Evolutionary conservation across 2,329 filamentous ascomycete species (phyloP).

Genomic region (Pseudocercospora musae): DNA sequence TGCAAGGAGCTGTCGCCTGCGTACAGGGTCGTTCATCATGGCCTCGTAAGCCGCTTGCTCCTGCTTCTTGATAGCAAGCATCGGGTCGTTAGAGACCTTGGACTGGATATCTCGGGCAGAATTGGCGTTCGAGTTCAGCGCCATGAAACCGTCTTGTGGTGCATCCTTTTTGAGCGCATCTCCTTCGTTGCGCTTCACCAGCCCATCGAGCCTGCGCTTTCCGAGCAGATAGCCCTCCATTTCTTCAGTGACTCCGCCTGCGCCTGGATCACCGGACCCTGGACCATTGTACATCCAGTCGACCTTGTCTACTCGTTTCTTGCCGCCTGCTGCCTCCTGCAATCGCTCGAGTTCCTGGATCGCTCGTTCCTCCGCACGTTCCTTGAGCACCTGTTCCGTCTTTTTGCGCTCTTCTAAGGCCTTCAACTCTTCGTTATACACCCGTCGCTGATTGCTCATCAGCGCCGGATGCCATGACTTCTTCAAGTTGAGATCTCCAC

Average conservation of each 20-base stretch:
- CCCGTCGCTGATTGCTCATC: constrained; percentile 83
- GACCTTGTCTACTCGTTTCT: constrained; percentile 75
- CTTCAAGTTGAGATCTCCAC: constrained; percentile 93
- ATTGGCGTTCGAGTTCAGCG: constrained; percentile 59
- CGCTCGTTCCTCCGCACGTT: constrained; percentile 88
- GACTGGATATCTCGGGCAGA: constrained; percentile 73
- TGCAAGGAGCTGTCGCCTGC: constrained; percentile 63
- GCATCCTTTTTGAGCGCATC: constrained; percentile 73
- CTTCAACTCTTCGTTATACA: constrained; percentile 88
- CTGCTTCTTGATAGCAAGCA: constrained; percentile 89
- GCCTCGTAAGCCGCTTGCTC: constrained; percentile 56
- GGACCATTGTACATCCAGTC: constrained; percentile 99
- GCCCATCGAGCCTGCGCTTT: constrained; percentile 83
- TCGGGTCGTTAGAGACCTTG: constrained; percentile 87
- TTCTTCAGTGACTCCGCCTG: constrained; percentile 67
- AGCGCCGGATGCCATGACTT: constrained; percentile 88
- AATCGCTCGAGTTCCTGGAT: constrained; percentile 88
- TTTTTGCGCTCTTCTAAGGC: constrained; percentile 93
- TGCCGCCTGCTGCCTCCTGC: constrained; percentile 83
- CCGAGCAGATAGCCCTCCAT: constrained; percentile 91
- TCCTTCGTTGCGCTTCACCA: constrained; percentile 76
- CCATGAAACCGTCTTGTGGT: constrained; percentile 53
- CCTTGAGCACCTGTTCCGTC: constrained; percentile 85
- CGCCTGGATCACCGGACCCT: constrained; percentile 69
- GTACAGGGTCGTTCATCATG: constrained; percentile 74